phyloP scores from a whole-genome alignment of 169 alveolate species.

The Plasmodium ovale region DNA sequence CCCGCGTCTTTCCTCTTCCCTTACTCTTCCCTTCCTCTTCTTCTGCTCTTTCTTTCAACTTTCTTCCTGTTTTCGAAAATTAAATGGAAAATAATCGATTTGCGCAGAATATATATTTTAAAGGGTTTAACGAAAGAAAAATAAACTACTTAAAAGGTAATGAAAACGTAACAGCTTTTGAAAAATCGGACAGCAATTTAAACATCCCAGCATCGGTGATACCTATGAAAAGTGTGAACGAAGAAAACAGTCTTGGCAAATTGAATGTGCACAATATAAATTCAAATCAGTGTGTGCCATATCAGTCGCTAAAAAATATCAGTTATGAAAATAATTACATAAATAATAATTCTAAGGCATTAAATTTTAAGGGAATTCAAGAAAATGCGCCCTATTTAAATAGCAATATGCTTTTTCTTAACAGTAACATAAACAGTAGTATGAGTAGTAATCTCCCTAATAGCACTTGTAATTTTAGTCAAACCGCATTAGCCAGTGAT shows the following conservation, averaged over 20 bases:
- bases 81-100: constrained; percentile 56
- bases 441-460: constrained; percentile 2
- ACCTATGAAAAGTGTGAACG: constrained; percentile 28
- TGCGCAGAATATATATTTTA: constrained; percentile 41
- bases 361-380: constrained; percentile 17
- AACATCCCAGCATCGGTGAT: constrained; percentile 6
- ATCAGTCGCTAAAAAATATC: constrained; percentile 10
- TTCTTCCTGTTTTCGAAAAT: too few relatives aligned
- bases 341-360: neutral
- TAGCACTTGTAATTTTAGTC: neutral
- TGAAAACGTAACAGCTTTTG: neutral
- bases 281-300: neutral
- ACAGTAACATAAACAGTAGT: constrained; percentile 5
- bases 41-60: neutral
- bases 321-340: constrained; percentile 23
- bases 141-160: constrained; percentile 28
- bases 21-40: neutral
- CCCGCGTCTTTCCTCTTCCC: too few relatives aligned
- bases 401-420: constrained; percentile 2
- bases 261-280: constrained; percentile 35
- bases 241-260: neutral
- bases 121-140: constrained; percentile 62
- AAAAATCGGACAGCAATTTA: neutral
- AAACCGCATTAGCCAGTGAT: neutral
- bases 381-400: neutral